A percentile compares a stretch with the other conserved stretches of the same genome.
These are phyloP conservation scores for Myxozyma kluyveri DNA, from an alignment of 805 yeast genomes.

Conservation along the genomic window DNA sequence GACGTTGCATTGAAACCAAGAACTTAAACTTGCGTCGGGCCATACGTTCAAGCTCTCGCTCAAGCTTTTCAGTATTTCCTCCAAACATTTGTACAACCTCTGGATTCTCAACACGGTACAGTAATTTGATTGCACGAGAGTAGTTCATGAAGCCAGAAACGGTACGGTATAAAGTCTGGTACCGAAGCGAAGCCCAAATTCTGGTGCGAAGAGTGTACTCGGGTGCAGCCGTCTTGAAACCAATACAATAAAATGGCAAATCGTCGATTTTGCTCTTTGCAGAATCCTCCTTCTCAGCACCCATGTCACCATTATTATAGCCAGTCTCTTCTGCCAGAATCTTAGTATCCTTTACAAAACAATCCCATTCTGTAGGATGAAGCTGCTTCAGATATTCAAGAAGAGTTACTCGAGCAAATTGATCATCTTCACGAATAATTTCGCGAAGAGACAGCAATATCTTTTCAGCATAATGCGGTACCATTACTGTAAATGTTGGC, in stretches of 20 bases:
- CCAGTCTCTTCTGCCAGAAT: constrained; percentile 93
- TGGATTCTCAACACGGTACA: constrained; percentile 92
- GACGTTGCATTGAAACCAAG: constrained; percentile 85
- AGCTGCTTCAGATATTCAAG: constrained; percentile 91
- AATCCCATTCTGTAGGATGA: constrained; percentile 96
- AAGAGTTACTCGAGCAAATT: constrained; percentile 88
- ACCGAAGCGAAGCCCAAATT: constrained; percentile 97
- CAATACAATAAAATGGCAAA: constrained; percentile 90
- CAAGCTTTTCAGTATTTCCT: constrained; percentile 95
- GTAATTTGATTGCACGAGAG: constrained; percentile 88
- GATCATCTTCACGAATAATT: constrained; percentile 95
- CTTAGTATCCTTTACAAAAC: constrained; percentile 94
- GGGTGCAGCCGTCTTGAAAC: constrained; percentile 96
- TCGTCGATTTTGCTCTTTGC: constrained; percentile 86
- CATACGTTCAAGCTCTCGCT: constrained; percentile 86
- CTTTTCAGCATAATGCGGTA: constrained; percentile 96
- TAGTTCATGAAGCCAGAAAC: constrained; percentile 98
- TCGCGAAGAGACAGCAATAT: constrained; percentile 89
- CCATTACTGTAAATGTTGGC: constrained; percentile 97
- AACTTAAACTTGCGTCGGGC: constrained; percentile 77
- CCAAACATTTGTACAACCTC: constrained; percentile 97
- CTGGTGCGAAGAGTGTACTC: constrained; percentile 94
- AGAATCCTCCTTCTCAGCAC: constrained; percentile 54
- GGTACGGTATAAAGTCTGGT: constrained; percentile 95
- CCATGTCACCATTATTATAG: constrained; percentile 44